Evolutionary conservation across 257 asterid genomes (phyloP).

Genomic region (Nicotiana undulata): DNA sequence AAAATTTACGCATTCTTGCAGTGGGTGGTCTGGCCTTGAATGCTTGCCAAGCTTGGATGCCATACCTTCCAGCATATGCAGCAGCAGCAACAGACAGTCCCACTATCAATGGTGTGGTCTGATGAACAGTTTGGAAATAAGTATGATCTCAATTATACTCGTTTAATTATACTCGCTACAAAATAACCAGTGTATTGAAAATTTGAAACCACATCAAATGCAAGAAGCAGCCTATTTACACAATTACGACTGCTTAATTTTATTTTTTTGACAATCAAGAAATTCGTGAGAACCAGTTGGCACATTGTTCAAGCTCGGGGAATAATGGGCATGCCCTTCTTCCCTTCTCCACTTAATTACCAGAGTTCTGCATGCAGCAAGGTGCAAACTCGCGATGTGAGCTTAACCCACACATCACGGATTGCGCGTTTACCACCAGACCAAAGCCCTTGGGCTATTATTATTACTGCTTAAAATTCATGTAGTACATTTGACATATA

Average conservation of each 20-base stretch:
- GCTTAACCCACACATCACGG: background rate
- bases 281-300: background rate
- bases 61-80: slow-evolving; percentile 70
- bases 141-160: background rate
- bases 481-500: background rate
- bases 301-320: background rate
- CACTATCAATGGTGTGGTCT: slow-evolving; percentile 63
- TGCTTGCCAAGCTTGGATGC: slow-evolving; percentile 87
- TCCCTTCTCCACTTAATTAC: background rate
- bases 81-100: slow-evolving; percentile 75
- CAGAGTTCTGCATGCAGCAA: background rate
- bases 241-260: background rate
- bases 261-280: too few species aligned
- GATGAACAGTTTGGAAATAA: slow-evolving; percentile 8
- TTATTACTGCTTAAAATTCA: background rate
- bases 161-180: background rate
- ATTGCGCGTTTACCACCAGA: background rate
- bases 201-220: background rate
- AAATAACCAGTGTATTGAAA: background rate
- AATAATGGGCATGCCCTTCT: background rate
- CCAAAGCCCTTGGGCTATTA: background rate
- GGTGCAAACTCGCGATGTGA: background rate
- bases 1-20: slow-evolving; percentile 70
- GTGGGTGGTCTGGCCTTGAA: slow-evolving; percentile 84
- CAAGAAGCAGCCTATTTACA: background rate